Evolutionary conservation across 345 rosid genomes (phyloP).

Genomic region (Salix brachista): DNA sequence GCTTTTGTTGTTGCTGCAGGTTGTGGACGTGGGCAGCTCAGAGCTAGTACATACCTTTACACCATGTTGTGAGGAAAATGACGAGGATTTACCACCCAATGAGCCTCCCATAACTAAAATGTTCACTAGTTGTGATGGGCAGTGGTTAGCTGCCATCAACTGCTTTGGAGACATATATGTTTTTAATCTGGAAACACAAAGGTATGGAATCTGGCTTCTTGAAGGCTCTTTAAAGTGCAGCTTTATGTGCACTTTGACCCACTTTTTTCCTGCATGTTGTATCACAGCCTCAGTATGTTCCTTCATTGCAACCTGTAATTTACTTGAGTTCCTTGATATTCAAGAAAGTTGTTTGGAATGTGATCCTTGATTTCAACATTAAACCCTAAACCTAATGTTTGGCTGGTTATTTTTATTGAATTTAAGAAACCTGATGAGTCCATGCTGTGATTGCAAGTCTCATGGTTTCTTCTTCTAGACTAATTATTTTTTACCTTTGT

Average conservation of each 20-base stretch:
- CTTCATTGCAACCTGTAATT: background rate
- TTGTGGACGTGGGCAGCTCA: constrained; percentile 59
- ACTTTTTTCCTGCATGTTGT: background rate
- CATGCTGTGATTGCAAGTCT: background rate
- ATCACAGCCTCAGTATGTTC: background rate
- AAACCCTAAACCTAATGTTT: background rate
- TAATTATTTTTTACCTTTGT: background rate
- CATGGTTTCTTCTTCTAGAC: background rate
- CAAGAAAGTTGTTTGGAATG: background rate
- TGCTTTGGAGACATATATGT: constrained; percentile 89
- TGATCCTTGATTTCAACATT: too few species aligned
- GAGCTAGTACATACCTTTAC: constrained; percentile 55
- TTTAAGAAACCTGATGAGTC: background rate
- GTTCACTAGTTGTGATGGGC: constrained; percentile 82
- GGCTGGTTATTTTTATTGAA: background rate
- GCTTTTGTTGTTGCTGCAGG: constrained; percentile 29
- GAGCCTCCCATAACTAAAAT: constrained; percentile 90
- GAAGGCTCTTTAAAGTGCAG: background rate
- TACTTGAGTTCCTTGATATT: background rate
- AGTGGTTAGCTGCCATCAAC: constrained; percentile 87
- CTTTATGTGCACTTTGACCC: background rate
- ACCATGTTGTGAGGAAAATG: constrained; percentile 50
- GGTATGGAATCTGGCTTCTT: constrained; percentile 34
- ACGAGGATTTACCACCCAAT: constrained; percentile 39
- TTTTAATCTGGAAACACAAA: constrained; percentile 74